Evolutionary conservation across 1,284 basidiomycete species (phyloP), one percentile per base, ranked within the genome.

Genomic region (Rhodotorula sp.): DNA sequence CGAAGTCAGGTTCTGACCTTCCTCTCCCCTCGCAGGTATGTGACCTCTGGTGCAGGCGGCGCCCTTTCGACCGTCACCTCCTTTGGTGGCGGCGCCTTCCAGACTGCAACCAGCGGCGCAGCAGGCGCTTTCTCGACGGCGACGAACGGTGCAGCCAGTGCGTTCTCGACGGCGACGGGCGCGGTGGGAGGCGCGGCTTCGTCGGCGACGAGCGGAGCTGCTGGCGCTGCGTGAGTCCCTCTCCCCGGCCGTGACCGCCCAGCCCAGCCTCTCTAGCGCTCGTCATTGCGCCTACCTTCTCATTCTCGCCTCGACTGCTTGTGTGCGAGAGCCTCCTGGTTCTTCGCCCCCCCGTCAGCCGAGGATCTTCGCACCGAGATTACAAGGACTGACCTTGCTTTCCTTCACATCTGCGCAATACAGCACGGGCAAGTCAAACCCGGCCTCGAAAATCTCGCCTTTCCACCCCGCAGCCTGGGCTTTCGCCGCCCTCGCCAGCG

Each of bases 21-120:
- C 19, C 0, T 19, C 24, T 22, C 24, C 15, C 7, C 27, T 2
- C 24, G 30, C 49, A 54, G 58, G 46, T 55, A 47, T 15, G 60
- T 66, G 11, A 63, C 64, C 3, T 46, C 51, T 15, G 61, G 57
- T 17, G 64, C 64, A 0, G 63, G 47, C 8, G 67, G 63, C 24
- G 67, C 55, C 2, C 47, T 57, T 24, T 48, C 34, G 20, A 49
- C 65, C 29, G 69, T 51, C 29, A 71, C 69, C 15, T 48, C 36
- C 7, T 59, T 54, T 36, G 69, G 54, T 5, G 69, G 39, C 15
- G 66, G 66, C 22, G 70, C 44, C 22, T 58, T 59, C 34, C 22
- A 34, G 20, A 62, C 64, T 1, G 60, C 51, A 2, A 70, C 68
- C 17, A 54, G 46, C 22, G 62, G 67, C 27, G 55, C 59, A 15